Evolutionary conservation across 768 basidiomycete species (phyloP).

Genomic region (Pulveroboletus sp.): DNA sequence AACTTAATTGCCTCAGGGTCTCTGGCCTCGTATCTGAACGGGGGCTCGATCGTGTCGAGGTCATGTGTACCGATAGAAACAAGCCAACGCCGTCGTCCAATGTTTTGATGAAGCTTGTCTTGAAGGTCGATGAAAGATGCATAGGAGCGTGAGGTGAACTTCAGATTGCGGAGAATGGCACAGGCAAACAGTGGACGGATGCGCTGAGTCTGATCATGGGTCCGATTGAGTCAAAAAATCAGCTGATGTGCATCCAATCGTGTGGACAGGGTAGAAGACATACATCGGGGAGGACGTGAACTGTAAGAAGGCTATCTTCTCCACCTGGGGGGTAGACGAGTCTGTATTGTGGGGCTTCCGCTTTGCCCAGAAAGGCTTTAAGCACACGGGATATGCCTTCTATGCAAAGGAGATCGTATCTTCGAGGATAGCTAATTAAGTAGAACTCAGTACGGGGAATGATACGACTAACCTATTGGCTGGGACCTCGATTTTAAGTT

Average conservation of each 20-base stretch:
- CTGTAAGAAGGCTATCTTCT: slow-evolving; percentile 58
- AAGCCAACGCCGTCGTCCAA: slow-evolving; percentile 83
- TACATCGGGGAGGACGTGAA: slow-evolving; percentile 71
- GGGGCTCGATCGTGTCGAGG: slow-evolving; percentile 79
- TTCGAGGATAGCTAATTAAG: slow-evolving; percentile 27
- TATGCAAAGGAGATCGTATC: slow-evolving; percentile 96
- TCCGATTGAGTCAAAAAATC: background rate
- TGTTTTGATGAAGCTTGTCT: slow-evolving; percentile 96
- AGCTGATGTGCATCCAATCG: background rate
- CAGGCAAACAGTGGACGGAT: slow-evolving; percentile 90
- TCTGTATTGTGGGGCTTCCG: slow-evolving; percentile 65
- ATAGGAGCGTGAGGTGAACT: slow-evolving; percentile 84
- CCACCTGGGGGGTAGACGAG: slow-evolving; percentile 69
- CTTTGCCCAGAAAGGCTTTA: slow-evolving; percentile 72
- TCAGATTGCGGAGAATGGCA: slow-evolving; percentile 84
- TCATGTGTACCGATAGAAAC: slow-evolving; percentile 98
- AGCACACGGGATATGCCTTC: slow-evolving; percentile 92
- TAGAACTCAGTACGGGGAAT: background rate
- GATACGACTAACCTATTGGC: slow-evolving; percentile 72
- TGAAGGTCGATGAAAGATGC: slow-evolving; percentile 99
- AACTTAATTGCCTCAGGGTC: slow-evolving; percentile 90
- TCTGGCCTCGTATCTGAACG: slow-evolving; percentile 83
- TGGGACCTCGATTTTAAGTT: slow-evolving; percentile 98
- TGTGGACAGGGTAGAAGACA: slow-evolving; percentile 15
- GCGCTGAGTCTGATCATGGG: slow-evolving; percentile 55